Conservation (phyloP, 2,329 filamentous ascomycete genomes). For the Colletotrichum chrysophilum region DNA sequence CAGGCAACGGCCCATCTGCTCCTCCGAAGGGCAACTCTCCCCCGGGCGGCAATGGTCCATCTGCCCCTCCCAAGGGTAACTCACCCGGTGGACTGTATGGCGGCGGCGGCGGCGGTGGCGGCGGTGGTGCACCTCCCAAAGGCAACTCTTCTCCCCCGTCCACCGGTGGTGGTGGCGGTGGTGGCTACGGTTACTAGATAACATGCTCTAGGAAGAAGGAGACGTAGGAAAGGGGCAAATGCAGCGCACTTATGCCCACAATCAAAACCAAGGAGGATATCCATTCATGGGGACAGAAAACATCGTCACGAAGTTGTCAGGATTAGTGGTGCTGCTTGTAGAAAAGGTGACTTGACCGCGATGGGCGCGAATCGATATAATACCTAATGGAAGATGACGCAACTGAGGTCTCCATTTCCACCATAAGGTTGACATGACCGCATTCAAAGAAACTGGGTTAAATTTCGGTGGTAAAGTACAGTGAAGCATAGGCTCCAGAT, state of each 20-base stretch:
- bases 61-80: background rate
- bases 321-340: background rate
- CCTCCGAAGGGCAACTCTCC: background rate
- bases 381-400: background rate
- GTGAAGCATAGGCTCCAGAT: background rate
- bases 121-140: background rate
- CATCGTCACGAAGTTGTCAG: background rate
- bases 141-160: background rate
- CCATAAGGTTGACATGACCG: background rate
- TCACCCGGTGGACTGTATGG: background rate
- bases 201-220: background rate
- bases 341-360: background rate
- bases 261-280: background rate
- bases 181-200: background rate
- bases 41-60: background rate
- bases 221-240: background rate
- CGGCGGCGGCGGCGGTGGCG: too few relatives aligned
- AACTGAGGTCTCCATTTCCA: background rate
- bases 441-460: background rate
- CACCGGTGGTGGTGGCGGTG: background rate
- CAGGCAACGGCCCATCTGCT: background rate
- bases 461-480: fast-evolving
- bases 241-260: background rate
- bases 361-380: background rate
- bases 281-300: background rate